Conservation (phyloP, 257 asterid genomes). For the Fraxinus anomala region DNA sequence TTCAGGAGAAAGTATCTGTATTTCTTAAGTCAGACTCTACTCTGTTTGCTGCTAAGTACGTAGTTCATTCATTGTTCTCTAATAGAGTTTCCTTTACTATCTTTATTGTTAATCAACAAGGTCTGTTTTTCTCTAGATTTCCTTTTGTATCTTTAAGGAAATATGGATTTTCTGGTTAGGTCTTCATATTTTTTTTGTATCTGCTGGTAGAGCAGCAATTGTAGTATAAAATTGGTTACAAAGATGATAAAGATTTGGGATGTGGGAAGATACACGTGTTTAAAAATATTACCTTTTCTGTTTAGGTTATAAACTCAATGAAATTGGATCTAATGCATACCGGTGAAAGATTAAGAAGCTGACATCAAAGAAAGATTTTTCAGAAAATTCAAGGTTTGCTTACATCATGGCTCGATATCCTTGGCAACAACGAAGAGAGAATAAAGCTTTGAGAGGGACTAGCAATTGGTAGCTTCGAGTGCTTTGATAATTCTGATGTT, state of each 20-base stretch:
- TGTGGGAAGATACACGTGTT: background rate
- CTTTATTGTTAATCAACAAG: no score
- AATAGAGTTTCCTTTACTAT: no score
- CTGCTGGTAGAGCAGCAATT: background rate
- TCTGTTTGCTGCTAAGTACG: background rate
- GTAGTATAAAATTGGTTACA: background rate
- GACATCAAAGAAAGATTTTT: background rate
- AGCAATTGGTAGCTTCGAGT: background rate
- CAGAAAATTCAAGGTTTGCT: no score
- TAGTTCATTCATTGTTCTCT: no score
- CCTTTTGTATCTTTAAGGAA: background rate
- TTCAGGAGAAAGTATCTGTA: background rate
- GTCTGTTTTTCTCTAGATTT: background rate
- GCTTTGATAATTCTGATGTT: background rate
- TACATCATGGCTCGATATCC: background rate
- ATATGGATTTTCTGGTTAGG: background rate
- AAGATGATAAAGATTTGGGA: background rate
- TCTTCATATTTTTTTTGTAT: no score
- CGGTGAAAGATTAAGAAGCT: background rate
- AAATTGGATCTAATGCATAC: background rate
- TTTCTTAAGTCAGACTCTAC: background rate
- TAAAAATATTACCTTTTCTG: no score
- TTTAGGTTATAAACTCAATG: no score
- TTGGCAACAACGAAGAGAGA: background rate
- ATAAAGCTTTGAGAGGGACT: background rate